Percentiles rank a stretch among this genome's conserved stretches.
Conservation (phyloP, 1,139 yeast species). For the Kluyveromyces sp. region DNA sequence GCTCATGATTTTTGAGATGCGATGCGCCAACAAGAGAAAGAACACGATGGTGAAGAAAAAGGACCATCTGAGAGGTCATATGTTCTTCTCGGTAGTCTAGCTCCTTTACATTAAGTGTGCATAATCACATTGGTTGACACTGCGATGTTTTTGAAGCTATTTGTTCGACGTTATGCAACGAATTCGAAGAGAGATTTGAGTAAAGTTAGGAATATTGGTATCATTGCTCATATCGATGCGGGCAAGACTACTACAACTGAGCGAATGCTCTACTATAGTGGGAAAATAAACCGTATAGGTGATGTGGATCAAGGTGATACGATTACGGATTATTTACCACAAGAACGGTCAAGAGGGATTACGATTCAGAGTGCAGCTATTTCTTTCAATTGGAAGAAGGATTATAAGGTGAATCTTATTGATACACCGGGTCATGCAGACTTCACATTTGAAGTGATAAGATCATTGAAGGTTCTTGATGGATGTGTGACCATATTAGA, state of each 20-base stretch:
- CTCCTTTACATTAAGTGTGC: not conserved
- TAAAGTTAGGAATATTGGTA: conserved; percentile 41
- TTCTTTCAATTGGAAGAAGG: conserved; percentile 72
- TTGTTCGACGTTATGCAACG: conserved; percentile 12
- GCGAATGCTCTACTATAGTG: conserved; percentile 82
- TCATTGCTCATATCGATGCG: conserved; percentile 95
- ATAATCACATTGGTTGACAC: not conserved
- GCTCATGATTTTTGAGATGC: not conserved
- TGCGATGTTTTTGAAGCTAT: not conserved
- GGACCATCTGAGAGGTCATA: too few species aligned
- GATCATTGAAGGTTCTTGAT: conserved; percentile 84
- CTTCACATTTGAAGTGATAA: conserved; percentile 86
- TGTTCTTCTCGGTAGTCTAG: not conserved
- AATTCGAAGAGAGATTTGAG: conserved; percentile 14
- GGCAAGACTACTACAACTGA: conserved; percentile 97
- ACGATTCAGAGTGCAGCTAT: conserved; percentile 97
- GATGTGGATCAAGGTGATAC: conserved; percentile 97
- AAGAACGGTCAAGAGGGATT: conserved; percentile 88
- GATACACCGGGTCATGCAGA: conserved; percentile 99
- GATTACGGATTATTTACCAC: conserved; percentile 84
- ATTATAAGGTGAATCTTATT: conserved; percentile 68
- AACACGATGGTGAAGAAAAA: not conserved
- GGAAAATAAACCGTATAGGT: conserved; percentile 73
- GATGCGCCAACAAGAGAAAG: not conserved
- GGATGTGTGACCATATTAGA: conserved; percentile 91